A percentile compares a stretch with the other conserved stretches of the same genome.
Conservation (phyloP, 2,329 filamentous ascomycete species). For the Pseudogymnoascus sp. region DNA sequence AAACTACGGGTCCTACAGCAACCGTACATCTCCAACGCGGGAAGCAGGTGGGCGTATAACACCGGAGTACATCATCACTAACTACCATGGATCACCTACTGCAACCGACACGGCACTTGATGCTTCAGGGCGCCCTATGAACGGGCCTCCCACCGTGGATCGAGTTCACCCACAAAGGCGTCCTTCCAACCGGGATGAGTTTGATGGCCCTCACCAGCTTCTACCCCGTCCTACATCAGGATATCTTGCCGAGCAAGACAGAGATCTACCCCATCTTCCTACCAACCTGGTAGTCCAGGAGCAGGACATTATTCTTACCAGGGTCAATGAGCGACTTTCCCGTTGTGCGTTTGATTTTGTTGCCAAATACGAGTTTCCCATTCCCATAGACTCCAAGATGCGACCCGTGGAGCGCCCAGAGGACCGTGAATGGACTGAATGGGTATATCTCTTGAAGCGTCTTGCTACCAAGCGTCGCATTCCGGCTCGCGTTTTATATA, state of each 20-base stretch:
- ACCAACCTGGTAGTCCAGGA: constrained; percentile 77
- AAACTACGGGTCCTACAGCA: constrained; percentile 24
- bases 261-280: constrained; percentile 72
- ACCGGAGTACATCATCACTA: constrained; percentile 28
- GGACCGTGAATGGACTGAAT: constrained; percentile 85
- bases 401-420: constrained; percentile 65
- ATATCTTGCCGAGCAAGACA: constrained; percentile 67
- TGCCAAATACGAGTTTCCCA: constrained; percentile 84
- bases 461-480: constrained; percentile 81
- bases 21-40: constrained; percentile 24
- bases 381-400: constrained; percentile 65
- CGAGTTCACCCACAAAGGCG: constrained; percentile 53
- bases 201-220: constrained; percentile 80
- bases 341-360: constrained; percentile 86
- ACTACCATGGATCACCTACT: constrained; percentile 47
- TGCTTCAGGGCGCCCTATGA: constrained; percentile 36
- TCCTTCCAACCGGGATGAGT: constrained; percentile 78
- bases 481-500: constrained; percentile 74
- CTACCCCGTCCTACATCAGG: constrained; percentile 64
- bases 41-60: constrained; percentile 28
- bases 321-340: constrained; percentile 77
- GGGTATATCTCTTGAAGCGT: constrained; percentile 80
- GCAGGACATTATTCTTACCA: constrained; percentile 71
- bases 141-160: constrained; percentile 39
- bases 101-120: constrained; percentile 55